Base-by-base conservation (phyloP, 129 eudicot species). In the Gnaphalium uliginosum region DNA sequence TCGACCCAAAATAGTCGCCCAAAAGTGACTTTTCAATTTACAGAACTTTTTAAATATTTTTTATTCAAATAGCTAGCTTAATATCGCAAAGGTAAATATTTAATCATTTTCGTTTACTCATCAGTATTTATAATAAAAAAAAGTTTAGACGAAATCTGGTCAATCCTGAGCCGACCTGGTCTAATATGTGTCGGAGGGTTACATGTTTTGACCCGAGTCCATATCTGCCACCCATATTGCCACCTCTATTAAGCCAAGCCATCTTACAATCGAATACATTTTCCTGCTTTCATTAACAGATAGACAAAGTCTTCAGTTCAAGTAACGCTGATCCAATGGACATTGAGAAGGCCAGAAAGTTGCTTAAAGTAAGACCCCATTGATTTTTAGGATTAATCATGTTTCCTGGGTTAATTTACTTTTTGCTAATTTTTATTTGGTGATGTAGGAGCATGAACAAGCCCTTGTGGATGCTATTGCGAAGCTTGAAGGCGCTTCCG, bases 401-500 rank as follows among this genome's bases (percentile, higher is more conserved):
- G n/a, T 51, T 62, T 37, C 30, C 23, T 3, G n/a, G 53, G 4
- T 46, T 64, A 39, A 39, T 33, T 19, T 18, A 48, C 30, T 51
- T 9, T 25, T 46, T 61, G 25, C 54, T 60, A 70, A 46, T 50
- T 67, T 10, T 41, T 64, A 37, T 60, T 79, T 72, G 53, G 53
- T 4, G 53, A 14, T 3, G 18, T 85, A 93, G 98, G 96, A 93
- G 56, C 98, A 93, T 78, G 98, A 93, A 71, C 88, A 88, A 83
- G 89, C 92, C 27, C 89, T 93, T 18, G 68, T 83, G 50, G 89
- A 86, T 30, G 96, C 98, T 10, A 90, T 93, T 77, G 91, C 94
- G 22, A 93, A 86, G 83, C 88, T 93, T 73, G 88, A 80, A 69
- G 92, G 86, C 25, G 85, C 87, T 21, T 93, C 96, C 33, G 96